A percentile compares a stretch with the other conserved stretches of the same genome.
Evolutionary conservation across 176 grass and related monocot genomes (phyloP).

Genomic region (Avena sativa): DNA sequence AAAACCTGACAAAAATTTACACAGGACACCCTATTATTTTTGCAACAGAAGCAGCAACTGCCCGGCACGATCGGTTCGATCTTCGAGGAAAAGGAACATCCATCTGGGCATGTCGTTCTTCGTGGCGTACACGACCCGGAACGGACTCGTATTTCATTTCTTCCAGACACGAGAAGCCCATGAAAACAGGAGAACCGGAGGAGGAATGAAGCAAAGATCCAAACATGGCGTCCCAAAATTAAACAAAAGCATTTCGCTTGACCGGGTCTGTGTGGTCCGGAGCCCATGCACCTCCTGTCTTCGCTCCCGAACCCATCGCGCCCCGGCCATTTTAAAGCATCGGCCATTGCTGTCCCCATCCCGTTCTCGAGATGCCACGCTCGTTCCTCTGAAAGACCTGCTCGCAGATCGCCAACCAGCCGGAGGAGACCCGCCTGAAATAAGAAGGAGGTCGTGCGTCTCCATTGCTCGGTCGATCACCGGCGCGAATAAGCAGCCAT

Average conservation of each 20-base stretch:
- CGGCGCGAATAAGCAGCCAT: slow-evolving; percentile 39
- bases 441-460: slow-evolving; percentile 17
- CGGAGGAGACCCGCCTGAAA: not conserved
- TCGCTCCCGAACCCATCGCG: slow-evolving; percentile 57
- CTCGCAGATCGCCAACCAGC: not conserved
- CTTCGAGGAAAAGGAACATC: not conserved
- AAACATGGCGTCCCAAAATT: slow-evolving; percentile 29
- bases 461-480: slow-evolving; percentile 10
- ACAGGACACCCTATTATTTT: too few relatives aligned
- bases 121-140: slow-evolving; percentile 37
- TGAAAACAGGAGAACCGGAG: slow-evolving; percentile 19
- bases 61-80: not conserved
- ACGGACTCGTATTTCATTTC: not conserved
- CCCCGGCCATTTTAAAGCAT: slow-evolving; percentile 26
- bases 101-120: slow-evolving; percentile 31
- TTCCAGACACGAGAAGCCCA: slow-evolving; percentile 27
- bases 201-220: not conserved
- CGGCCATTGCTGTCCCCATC: slow-evolving; percentile 18
- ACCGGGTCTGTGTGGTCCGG: slow-evolving; percentile 48
- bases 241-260: slow-evolving; percentile 23
- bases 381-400: not conserved
- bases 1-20: not conserved
- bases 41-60: too few relatives aligned
- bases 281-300: slow-evolving; percentile 59
- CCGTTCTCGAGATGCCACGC: slow-evolving; percentile 37